phyloP scores from a whole-genome alignment of 768 basidiomycete genomes.

The Lyophyllum decastes region DNA sequence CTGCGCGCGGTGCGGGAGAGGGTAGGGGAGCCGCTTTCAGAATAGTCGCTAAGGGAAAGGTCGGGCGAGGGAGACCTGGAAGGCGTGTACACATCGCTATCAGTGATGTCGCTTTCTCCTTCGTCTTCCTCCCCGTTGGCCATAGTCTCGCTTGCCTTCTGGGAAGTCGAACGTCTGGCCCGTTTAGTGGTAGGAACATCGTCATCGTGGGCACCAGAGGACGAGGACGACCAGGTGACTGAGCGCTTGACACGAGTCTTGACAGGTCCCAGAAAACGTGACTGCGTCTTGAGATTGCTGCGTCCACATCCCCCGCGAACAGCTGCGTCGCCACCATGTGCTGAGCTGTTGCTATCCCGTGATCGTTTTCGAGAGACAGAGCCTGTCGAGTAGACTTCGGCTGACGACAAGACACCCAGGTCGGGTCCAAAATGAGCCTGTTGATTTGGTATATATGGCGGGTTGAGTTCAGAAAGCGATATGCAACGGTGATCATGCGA shows the following conservation, averaged over 20 bases:
- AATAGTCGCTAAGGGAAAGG: slow-evolving; percentile 18
- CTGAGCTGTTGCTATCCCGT: neutral
- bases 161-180: neutral
- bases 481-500: slow-evolving; percentile 12
- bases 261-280: neutral
- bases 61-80: slow-evolving; percentile 21
- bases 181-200: slow-evolving; percentile 9
- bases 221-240: slow-evolving; percentile 14
- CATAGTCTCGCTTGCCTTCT: neutral
- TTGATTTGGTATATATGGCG: slow-evolving; percentile 14
- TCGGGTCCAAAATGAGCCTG: neutral
- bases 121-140: slow-evolving; percentile 7
- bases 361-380: slow-evolving; percentile 8
- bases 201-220: slow-evolving; percentile 2
- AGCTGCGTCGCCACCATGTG: neutral
- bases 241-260: slow-evolving; percentile 9
- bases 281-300: neutral
- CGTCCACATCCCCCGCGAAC: neutral
- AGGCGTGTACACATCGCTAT: slow-evolving; percentile 21
- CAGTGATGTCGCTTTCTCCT: slow-evolving; percentile 15
- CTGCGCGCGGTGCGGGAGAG: slow-evolving; percentile 4
- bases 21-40: slow-evolving; percentile 7
- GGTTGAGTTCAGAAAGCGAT: slow-evolving; percentile 19
- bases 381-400: neutral
- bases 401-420: neutral